phyloP scores from a whole-genome alignment of 73 alveolate species.

The Paraurostyla sp. region DNA sequence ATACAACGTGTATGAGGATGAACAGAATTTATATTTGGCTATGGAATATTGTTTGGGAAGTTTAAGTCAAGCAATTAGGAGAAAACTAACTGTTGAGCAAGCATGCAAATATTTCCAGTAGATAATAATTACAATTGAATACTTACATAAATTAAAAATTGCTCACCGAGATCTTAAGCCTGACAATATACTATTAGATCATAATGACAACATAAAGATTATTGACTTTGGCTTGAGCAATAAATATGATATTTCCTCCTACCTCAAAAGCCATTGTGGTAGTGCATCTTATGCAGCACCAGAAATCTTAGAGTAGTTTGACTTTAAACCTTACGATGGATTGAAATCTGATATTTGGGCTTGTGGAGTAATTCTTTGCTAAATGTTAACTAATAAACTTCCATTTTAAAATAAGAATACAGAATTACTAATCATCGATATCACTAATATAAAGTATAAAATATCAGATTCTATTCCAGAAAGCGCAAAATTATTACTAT shows the following conservation, averaged over 20 bases:
- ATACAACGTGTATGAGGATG: conserved; percentile 70
- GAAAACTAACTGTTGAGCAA: background rate
- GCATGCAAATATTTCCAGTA: conserved; percentile 42
- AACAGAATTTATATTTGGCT: background rate
- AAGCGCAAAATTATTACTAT: background rate
- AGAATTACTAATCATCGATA: background rate
- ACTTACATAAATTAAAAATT: conserved; percentile 61
- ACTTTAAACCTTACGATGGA: background rate
- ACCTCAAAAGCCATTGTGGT: conserved; percentile 38
- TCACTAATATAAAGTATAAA: background rate
- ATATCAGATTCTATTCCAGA: background rate
- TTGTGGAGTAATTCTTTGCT: conserved; percentile 50
- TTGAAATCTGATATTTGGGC: conserved; percentile 52
- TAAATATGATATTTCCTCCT: background rate
- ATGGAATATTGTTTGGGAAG: background rate
- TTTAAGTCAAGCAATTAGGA: background rate
- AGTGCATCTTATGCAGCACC: conserved; percentile 51
- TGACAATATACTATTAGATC: conserved; percentile 63
- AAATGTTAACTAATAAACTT: conserved; percentile 8
- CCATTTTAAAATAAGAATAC: background rate
- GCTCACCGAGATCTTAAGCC: conserved; percentile 79
- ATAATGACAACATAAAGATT: conserved; percentile 54
- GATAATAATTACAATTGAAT: conserved; percentile 60
- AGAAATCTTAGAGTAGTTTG: background rate
- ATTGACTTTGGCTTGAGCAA: conserved; percentile 60